A percentile compares a stretch with the other conserved stretches of the same genome.
Conservation (phyloP, 1,284 basidiomycete genomes). For the Trichosporon faecale region DNA sequence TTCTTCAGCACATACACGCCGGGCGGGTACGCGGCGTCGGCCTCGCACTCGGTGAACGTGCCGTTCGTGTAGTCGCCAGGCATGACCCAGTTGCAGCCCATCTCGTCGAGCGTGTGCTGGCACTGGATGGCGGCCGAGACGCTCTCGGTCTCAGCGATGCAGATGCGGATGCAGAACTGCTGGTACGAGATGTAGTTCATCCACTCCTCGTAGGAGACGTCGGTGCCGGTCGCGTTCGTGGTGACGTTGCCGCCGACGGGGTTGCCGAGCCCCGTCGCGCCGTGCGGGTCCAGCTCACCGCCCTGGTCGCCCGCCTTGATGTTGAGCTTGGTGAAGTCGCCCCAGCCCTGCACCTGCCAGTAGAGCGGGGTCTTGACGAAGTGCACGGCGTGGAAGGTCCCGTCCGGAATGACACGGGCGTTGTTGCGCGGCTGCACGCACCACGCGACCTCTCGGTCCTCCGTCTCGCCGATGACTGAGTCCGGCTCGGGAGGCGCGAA, state of each 20-base stretch:
- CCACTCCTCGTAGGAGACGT: slow-evolving; percentile 58
- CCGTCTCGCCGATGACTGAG: slow-evolving; percentile 56
- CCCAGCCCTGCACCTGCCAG: slow-evolving; percentile 54
- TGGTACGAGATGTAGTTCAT: slow-evolving; percentile 54
- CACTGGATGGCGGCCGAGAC: slow-evolving; percentile 45
- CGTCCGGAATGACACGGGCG: slow-evolving; percentile 56
- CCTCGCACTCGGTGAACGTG: slow-evolving; percentile 53
- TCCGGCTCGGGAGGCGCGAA: slow-evolving; percentile 55
- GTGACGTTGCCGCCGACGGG: slow-evolving; percentile 58
- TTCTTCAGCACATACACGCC: slow-evolving; percentile 47
- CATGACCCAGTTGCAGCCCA: slow-evolving; percentile 55
- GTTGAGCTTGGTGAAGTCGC: slow-evolving; percentile 54
- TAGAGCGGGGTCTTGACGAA: slow-evolving; percentile 57
- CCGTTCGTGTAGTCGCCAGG: slow-evolving; percentile 53
- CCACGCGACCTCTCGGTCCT: slow-evolving; percentile 57
- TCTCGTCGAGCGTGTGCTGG: slow-evolving; percentile 52
- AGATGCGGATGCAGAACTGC: slow-evolving; percentile 53
- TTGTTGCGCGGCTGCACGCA: slow-evolving; percentile 59
- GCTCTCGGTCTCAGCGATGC: slow-evolving; percentile 48
- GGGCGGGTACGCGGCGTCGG: slow-evolving; percentile 51
- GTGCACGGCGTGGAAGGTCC: slow-evolving; percentile 55
- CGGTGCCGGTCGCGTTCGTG: slow-evolving; percentile 54
- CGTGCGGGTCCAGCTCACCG: slow-evolving; percentile 57
- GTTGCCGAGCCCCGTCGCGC: slow-evolving; percentile 55
- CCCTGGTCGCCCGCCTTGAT: slow-evolving; percentile 52